A percentile compares a stretch with the other conserved stretches of the same genome.
Evolutionary conservation across 352 stramenopile genomes (phyloP).

Genomic region (Phytophthora tentaculata): DNA sequence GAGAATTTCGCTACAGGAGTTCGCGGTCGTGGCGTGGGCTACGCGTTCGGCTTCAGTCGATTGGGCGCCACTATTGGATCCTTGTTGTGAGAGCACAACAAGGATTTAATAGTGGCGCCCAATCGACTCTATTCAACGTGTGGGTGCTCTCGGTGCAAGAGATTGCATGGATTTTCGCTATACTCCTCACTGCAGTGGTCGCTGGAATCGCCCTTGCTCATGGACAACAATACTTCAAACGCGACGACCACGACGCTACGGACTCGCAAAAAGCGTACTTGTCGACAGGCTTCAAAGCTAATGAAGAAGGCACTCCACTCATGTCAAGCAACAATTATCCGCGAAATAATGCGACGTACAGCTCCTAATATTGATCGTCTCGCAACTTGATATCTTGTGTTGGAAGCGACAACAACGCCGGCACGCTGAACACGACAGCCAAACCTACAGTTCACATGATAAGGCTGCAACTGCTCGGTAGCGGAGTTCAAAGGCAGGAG

Average conservation of each 20-base stretch:
- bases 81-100: slow-evolving; percentile 19
- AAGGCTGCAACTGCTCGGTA: too few species aligned
- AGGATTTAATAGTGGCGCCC: too few species aligned
- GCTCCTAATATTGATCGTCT: background rate
- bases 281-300: background rate
- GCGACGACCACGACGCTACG: background rate
- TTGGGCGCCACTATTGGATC: slow-evolving; percentile 13
- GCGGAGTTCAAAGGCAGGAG: too few species aligned
- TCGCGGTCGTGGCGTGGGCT: slow-evolving; percentile 26
- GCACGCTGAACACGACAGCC: too few species aligned
- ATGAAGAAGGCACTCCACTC: background rate
- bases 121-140: background rate
- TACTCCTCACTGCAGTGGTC: background rate
- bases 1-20: slow-evolving; percentile 11
- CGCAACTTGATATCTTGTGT: too few species aligned
- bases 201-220: background rate
- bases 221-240: background rate
- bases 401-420: too few species aligned
- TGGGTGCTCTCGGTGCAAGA: background rate
- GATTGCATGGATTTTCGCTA: background rate
- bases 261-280: background rate
- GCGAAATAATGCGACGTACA: background rate
- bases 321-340: background rate
- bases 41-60: slow-evolving; percentile 29
- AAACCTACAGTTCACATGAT: too few species aligned